phyloP scores from a whole-genome alignment of 139 green algal genomes.

The Yamagishiella unicocca region DNA sequence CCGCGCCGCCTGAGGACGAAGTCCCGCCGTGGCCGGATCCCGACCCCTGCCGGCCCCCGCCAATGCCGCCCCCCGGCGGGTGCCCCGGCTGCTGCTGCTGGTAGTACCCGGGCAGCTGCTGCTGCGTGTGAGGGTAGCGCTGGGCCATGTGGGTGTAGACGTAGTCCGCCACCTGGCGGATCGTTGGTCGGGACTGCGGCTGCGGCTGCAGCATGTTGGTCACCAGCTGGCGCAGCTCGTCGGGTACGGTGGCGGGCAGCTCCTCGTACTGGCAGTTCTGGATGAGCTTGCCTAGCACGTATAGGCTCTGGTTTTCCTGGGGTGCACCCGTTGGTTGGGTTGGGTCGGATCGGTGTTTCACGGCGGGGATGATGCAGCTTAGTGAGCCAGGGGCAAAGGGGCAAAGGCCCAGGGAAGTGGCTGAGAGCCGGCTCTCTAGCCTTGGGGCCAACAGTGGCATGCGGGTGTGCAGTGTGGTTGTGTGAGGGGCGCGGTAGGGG shows the following conservation, averaged over 20 bases:
- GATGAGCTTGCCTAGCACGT: slow-evolving; percentile 70
- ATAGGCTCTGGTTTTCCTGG: slow-evolving; percentile 66
- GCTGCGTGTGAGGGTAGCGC: neutral
- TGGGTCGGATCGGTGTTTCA: no score
- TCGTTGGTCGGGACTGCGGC: slow-evolving; percentile 34
- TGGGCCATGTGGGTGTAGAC: slow-evolving; percentile 15
- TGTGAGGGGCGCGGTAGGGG: no score
- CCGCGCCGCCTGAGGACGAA: neutral
- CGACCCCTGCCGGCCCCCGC: neutral
- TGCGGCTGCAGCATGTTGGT: slow-evolving; percentile 52
- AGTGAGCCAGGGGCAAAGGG: no score
- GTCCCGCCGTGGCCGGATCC: neutral
- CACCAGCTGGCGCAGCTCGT: slow-evolving; percentile 45
- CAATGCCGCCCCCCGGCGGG: neutral
- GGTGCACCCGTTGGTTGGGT: no score
- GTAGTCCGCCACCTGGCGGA: slow-evolving; percentile 29
- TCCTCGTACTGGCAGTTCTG: slow-evolving; percentile 62
- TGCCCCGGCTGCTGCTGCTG: neutral
- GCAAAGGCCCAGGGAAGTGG: no score
- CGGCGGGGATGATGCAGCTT: no score
- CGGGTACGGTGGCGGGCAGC: slow-evolving; percentile 43
- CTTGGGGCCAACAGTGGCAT: no score
- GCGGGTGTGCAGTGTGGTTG: no score
- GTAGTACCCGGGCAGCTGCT: no score
- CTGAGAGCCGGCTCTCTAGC: no score